These are phyloP conservation scores for Alternaria hordeiaustralica DNA, from an alignment of 2,329 filamentous ascomycete genomes.

Conservation along the genomic window DNA sequence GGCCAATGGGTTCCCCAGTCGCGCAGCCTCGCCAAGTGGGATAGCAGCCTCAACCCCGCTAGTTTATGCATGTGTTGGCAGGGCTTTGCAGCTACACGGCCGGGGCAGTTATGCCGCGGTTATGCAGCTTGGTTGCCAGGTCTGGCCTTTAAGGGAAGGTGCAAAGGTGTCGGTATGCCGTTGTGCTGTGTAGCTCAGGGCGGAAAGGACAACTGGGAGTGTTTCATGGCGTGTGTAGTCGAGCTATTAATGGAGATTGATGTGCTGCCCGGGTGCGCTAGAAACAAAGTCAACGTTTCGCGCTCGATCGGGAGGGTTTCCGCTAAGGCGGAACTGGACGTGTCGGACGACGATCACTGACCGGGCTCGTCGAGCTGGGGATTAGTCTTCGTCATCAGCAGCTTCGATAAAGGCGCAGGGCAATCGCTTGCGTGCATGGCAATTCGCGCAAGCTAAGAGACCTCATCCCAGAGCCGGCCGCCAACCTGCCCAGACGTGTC, in stretches of 20 bases:
- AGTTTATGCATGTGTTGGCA: conserved; percentile 18
- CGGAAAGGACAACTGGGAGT: background rate
- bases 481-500: conserved; percentile 4
- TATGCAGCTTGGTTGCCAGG: background rate
- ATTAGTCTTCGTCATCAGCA: background rate
- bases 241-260: conserved; percentile 1
- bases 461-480: background rate
- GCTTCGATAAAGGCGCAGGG: background rate
- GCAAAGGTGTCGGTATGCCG: background rate
- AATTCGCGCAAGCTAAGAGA: background rate
- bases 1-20: background rate
- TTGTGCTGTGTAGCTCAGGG: background rate
- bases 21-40: conserved; percentile 5
- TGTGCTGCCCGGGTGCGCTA: background rate
- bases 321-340: conserved; percentile 5
- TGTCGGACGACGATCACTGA: conserved; percentile 5
- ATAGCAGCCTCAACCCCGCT: conserved; percentile 10
- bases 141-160: conserved; percentile 1
- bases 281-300: conserved; percentile 10
- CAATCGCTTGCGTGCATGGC: background rate
- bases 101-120: conserved; percentile 5
- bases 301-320: conserved; percentile 3
- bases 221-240: conserved; percentile 1
- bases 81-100: conserved; percentile 1
- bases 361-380: background rate